Base-by-base conservation (phyloP, 805 yeast genomes). In the Peterozyma xylosa region DNA sequence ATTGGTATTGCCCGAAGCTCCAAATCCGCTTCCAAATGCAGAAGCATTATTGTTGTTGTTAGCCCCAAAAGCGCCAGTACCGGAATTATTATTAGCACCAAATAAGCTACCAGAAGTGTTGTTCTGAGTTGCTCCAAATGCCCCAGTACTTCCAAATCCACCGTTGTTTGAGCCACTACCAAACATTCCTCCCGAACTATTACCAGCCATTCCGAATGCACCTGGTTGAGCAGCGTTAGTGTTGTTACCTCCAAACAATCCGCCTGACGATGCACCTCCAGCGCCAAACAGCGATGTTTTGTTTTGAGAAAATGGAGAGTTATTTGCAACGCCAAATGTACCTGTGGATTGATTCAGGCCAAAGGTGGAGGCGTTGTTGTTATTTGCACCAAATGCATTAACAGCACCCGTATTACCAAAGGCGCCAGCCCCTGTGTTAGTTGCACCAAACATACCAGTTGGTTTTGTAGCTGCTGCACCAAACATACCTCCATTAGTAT, bases 1-100 rank as follows among this genome's bases (percentile, higher is more conserved):
- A 4, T 50, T 53, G 39, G 55, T 53, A 49, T 49, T 60, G 15
- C 55, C 43, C 21, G 78, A 77, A 55, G 75, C 73, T 30, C 58
- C 56, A 21, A 72, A 54, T 29, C 73, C 61, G 39, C 27, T 7
- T 21, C 73, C 60, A 38, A 39, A 51, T 44, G 61, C 54, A 2
- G 60, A 45, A 30, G 55, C 48, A 33, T 53, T 50, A 45, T 57
- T 63, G 35, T 50, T 59, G 41, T 63, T 66, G 15, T 64, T 48
- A 14, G 44, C 43, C 15, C 50, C 50, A 36, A 49, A 48, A 13
- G 40, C 45, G 18, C 38, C 38, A 5, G 45, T 33, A 16, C 62
- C 60, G 11, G 50, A 35, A 42, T 47, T 49, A 39, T 39, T 52
- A 46, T 29, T 42, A 42, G 36, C 44, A 16, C 21, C 62, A 46